Base-by-base conservation (phyloP, 257 asterid genomes). In the Solanum stenotomum region DNA sequence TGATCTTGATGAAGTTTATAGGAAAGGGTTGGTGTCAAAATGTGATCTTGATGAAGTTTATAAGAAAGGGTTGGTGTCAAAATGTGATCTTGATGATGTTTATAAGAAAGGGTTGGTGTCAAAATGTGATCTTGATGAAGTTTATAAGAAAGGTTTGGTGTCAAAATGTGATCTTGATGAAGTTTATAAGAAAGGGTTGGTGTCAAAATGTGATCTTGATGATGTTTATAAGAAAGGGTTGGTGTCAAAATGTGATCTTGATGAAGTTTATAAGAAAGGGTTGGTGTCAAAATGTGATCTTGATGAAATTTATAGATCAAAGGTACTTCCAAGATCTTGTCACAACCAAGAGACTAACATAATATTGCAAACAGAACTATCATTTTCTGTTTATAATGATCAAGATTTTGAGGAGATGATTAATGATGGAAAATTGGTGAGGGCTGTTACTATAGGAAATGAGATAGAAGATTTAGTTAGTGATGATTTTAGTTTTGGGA, bases 371-470 rank as follows among this genome's bases (percentile, higher is more conserved):
- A 92, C 96, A 4, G 98, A 94, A 84, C 89, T 96, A 27, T 96
- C 99, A 2, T 92, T 96, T 85, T 89, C 93, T 3, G 91, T 95
- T 33, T 96, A 96, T 85, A 91, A 93, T 83, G 91, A 46, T 71
- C 3, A 68, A 86, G 88, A 89, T 71, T 71, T 82, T 37, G 74
- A 88, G 22, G 92, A 85, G 59, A 70, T 10, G 46, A 34, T 14
- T 5, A 79, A 44, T 78, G 61, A 88, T 78, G 88, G 86, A 56
- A 78, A 82, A 44, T 46, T 88, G 63, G 93, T 87, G 89, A 90
- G 89, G 82, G 59, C 88, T 49, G 91, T 85, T 49, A 79, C 89
- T 0, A 59, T 74, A 65, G 95, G 89, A 37, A 91, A 89, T 34
- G 88, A 63, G n/a, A 70, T 90, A 2, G 91, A 56, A 34, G 84